Evolutionary conservation across 371 early-diverging fungal species (phyloP).

Genomic region (Entomophthora muscae): DNA sequence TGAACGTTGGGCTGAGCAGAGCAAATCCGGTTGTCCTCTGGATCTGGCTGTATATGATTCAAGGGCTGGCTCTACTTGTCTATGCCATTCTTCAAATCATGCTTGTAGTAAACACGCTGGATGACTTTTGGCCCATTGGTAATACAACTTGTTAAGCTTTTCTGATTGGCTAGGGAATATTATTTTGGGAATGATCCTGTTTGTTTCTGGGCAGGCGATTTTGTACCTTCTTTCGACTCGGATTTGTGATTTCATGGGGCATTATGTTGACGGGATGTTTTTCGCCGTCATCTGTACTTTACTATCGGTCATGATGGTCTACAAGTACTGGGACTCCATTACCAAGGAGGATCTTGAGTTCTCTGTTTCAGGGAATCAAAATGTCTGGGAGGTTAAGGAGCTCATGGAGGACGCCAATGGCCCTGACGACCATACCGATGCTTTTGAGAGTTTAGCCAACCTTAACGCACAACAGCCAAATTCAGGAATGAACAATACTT

Average conservation of each 20-base stretch:
- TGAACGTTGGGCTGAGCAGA: slow-evolving; percentile 34
- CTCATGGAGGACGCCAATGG: slow-evolving; percentile 8
- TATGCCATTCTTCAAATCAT: slow-evolving; percentile 65
- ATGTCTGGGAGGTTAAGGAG: slow-evolving; percentile 12
- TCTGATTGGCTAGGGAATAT: slow-evolving; percentile 29
- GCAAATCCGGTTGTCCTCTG: slow-evolving; percentile 45
- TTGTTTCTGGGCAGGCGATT: slow-evolving; percentile 48
- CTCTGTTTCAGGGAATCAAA: slow-evolving; percentile 45
- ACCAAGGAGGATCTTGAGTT: slow-evolving; percentile 88
- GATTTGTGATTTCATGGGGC: slow-evolving; percentile 58
- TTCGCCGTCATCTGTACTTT: slow-evolving; percentile 63
- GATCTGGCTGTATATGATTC: slow-evolving; percentile 52
- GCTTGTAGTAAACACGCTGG: slow-evolving; percentile 64
- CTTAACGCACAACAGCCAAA: neutral
- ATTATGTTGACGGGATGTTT: slow-evolving; percentile 82
- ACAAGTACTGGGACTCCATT: slow-evolving; percentile 89
- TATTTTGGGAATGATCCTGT: slow-evolving; percentile 54
- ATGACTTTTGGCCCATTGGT: slow-evolving; percentile 79
- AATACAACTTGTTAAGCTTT: slow-evolving; percentile 30
- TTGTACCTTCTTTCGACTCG: slow-evolving; percentile 38
- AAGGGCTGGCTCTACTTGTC: slow-evolving; percentile 41
- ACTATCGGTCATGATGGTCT: slow-evolving; percentile 84
- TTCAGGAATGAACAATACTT: neutral
- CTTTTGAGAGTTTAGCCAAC: neutral
- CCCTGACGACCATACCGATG: neutral